Conservation (phyloP, 768 basidiomycete species). For the Serendipita sp. region DNA sequence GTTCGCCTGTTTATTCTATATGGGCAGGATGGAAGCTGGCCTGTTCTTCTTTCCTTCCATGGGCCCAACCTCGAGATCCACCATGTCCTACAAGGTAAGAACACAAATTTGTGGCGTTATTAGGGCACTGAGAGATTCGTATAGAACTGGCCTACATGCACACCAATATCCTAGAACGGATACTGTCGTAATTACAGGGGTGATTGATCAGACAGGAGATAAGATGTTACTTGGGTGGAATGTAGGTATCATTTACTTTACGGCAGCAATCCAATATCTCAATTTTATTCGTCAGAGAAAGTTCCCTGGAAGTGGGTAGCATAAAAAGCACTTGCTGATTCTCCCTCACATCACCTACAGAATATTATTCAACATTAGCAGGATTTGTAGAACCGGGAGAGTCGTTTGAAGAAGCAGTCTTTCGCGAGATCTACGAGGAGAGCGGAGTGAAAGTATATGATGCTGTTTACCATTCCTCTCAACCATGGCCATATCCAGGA, state of each 20-base stretch:
- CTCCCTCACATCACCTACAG: conserved; percentile 7
- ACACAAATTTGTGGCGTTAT: neutral
- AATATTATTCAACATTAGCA: conserved; percentile 76
- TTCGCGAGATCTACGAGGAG: conserved; percentile 90
- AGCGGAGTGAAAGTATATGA: conserved; percentile 79
- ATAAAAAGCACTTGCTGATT: neutral
- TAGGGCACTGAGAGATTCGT: conserved; percentile 6
- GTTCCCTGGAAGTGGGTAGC: conserved; percentile 32
- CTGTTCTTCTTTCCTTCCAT: conserved; percentile 60
- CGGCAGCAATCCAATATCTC: neutral
- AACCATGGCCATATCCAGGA: conserved; percentile 50
- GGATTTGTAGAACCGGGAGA: conserved; percentile 94
- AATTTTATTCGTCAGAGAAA: conserved; percentile 29
- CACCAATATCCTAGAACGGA: conserved; percentile 71
- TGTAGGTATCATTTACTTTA: conserved; percentile 27
- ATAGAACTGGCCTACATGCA: conserved; percentile 74
- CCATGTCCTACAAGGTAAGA: conserved; percentile 33
- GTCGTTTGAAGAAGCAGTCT: conserved; percentile 83
- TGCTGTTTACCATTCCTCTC: conserved; percentile 68
- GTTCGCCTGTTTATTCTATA: conserved; percentile 58
- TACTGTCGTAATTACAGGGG: conserved; percentile 82
- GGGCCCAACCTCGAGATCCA: conserved; percentile 46
- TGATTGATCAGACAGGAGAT: conserved; percentile 63
- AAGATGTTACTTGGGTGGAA: conserved; percentile 78
- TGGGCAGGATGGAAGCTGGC: conserved; percentile 96